phyloP scores from a whole-genome alignment of 495 filamentous ascomycete genomes.

The Hyaloscypha hepaticicola region DNA sequence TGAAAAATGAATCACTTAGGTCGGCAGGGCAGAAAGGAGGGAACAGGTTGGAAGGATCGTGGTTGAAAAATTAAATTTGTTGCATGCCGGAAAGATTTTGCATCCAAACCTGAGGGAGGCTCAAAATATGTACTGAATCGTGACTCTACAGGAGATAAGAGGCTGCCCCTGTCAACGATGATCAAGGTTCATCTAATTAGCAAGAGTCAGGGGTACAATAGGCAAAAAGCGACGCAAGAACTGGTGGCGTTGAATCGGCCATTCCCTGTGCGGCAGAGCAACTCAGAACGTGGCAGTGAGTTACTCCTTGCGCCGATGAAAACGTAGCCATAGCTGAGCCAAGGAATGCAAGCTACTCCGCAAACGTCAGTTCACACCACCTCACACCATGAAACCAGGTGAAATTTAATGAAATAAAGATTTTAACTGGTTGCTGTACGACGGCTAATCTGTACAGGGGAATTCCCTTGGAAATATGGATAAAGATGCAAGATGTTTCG shows the following conservation, averaged over 20 bases:
- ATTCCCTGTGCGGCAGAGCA: conserved; percentile 23
- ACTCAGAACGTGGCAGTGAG: conserved; percentile 3
- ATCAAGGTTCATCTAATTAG: conserved; percentile 22
- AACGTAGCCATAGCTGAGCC: conserved; percentile 11
- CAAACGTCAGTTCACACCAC: conserved; percentile 1
- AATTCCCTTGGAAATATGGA: neutral
- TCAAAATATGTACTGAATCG: conserved; percentile 8
- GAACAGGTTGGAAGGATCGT: neutral
- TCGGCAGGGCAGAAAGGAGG: neutral
- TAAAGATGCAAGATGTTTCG: neutral
- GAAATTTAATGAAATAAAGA: neutral
- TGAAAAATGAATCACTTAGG: neutral
- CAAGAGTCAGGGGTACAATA: conserved; percentile 26
- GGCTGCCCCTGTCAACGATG: conserved; percentile 23
- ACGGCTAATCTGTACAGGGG: neutral
- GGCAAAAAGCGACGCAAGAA: neutral
- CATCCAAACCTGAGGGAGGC: conserved; percentile 3
- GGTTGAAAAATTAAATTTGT: neutral
- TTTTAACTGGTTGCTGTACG: neutral
- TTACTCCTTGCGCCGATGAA: conserved; percentile 14
- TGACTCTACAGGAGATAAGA: neutral
- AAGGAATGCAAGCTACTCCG: conserved; percentile 9
- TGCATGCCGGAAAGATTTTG: neutral
- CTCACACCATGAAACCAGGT: neutral
- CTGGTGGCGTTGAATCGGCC: neutral